phyloP scores from a whole-genome alignment of 257 asterid genomes.

The Scutellaria minor region DNA sequence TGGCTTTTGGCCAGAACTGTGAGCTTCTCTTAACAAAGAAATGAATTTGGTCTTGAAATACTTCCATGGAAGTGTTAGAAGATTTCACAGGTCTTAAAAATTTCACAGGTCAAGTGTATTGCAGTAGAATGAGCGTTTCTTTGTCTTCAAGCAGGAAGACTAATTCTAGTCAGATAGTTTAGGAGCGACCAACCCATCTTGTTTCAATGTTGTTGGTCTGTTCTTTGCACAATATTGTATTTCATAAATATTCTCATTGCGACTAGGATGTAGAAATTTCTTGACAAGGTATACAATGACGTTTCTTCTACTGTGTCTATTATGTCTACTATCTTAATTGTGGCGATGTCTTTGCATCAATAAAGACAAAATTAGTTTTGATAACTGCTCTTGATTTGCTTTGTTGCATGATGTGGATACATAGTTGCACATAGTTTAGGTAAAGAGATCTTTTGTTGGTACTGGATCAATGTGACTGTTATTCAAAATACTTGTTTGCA shows the following conservation, averaged over 20 bases:
- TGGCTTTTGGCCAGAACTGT: constrained; percentile 19
- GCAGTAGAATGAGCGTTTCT: neutral
- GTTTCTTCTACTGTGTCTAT: constrained; percentile 5
- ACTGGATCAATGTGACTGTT: constrained; percentile 3
- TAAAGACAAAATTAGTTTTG: neutral
- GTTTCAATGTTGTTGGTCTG: neutral
- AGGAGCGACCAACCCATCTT: neutral
- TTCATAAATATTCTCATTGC: neutral
- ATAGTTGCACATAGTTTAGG: neutral
- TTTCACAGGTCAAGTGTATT: neutral
- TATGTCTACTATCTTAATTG: neutral
- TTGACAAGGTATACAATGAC: neutral
- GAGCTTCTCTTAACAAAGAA: neutral
- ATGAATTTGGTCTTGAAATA: constrained; percentile 11
- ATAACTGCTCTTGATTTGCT: constrained; percentile 5
- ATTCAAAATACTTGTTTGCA: neutral
- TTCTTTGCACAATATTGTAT: neutral
- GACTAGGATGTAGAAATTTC: neutral
- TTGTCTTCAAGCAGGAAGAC: constrained; percentile 15
- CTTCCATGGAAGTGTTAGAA: constrained; percentile 12
- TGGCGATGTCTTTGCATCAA: constrained; percentile 1
- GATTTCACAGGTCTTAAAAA: neutral
- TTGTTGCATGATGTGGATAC: neutral
- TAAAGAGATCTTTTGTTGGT: constrained; percentile 10
- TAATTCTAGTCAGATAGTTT: neutral